Conservation (phyloP, 257 asterid species). For the Henckelia pumila region DNA sequence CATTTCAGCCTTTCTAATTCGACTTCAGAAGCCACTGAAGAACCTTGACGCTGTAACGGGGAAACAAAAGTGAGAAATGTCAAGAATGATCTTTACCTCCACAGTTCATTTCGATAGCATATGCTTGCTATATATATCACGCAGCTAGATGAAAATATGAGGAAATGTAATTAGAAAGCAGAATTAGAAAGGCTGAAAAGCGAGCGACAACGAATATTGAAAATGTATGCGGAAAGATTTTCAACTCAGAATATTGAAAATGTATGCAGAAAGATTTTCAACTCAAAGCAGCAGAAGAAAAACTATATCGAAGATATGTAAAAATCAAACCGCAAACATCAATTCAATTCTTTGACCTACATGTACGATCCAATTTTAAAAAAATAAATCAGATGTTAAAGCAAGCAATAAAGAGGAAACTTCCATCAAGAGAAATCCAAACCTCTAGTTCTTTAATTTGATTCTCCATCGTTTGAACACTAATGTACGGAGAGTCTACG, state of each 20-base stretch:
- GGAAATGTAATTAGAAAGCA: too few relatives aligned
- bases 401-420: neutral
- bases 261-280: neutral
- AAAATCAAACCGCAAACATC: neutral
- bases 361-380: neutral
- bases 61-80: conserved; percentile 16
- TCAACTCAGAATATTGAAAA: too few relatives aligned
- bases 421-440: conserved; percentile 11
- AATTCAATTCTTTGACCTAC: neutral
- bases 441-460: conserved; percentile 87
- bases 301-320: neutral
- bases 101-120: neutral
- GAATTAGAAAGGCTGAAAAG: too few relatives aligned
- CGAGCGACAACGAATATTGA: too few relatives aligned
- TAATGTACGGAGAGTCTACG: conserved; percentile 43
- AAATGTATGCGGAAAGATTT: too few relatives aligned
- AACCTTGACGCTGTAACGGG: conserved; percentile 57
- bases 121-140: neutral
- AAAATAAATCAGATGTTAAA: neutral
- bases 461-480: conserved; percentile 60
- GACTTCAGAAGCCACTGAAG: conserved; percentile 73
- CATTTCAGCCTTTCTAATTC: conserved; percentile 66
- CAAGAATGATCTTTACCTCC: conserved; percentile 5
- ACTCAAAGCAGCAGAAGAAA: neutral
- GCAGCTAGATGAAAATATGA: conserved; percentile 13